Base-by-base conservation (phyloP, 805 yeast genomes). In the Grigorovia transvaalensis region DNA sequence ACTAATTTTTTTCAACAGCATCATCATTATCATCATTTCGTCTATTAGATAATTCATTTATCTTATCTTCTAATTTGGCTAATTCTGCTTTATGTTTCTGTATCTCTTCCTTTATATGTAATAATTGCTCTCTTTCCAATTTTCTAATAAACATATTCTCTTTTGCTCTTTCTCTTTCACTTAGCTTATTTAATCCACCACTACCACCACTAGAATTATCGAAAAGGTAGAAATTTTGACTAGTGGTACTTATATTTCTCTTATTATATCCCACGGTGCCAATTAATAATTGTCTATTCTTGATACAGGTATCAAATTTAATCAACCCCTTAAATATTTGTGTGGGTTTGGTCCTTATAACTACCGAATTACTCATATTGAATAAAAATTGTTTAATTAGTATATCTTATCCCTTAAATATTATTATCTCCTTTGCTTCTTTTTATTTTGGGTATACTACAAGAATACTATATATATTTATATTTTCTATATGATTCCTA, bases 141-240 rank as follows among this genome's bases (percentile, higher is more conserved):
- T 87, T 82, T 71, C 81, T 87, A 71, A 89, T 76, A 75, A 82
- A 90, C 63, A 74, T 76, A 67, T 84, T 88, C 76, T 91, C 99
- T 67, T 82, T 82, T 57, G 96, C 97, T 73, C 79, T 84, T 77
- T 91, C 99, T 70, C 95, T 89, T 68, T 88, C 86, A 62, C 77
- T 73, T 73, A 85, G 83, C 54, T 82, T 73, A 62, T 83, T 86
- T 19, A 54, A 54, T 12, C 56, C 56, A 38, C 56, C 56, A 38
- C n/a, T 38, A 15, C 42, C 42, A 23, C 48, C 48, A 17, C 47
- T 47, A 17, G 44, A 23, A 20, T 29, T 49, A 45, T 44, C 51
- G 23, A 23, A 49, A 13, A 49, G 33, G 27, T 33, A 33, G 17
- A 48, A 33, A 6, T 15, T 43, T 19, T 13, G 29, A 19, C 44